Percentiles rank a stretch among this genome's conserved stretches.
Evolutionary conservation across 2,329 filamentous ascomycete species (phyloP).

Genomic region (Penicillium hesseltinei): DNA sequence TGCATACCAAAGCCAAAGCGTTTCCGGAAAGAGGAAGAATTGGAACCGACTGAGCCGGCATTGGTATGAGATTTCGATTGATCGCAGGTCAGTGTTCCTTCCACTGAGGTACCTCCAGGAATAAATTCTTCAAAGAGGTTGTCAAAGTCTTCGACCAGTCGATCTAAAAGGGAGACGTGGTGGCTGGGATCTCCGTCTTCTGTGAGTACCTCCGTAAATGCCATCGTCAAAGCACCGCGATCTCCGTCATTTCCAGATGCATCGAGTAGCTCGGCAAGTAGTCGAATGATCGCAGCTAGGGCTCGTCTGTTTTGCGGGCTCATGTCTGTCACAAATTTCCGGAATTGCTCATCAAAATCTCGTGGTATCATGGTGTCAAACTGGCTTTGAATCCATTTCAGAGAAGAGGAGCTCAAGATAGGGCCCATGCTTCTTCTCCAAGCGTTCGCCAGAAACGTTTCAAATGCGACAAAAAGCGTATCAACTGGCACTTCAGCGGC

Average conservation of each 20-base stretch:
- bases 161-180: constrained; percentile 84
- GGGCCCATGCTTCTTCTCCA: constrained; percentile 88
- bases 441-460: constrained; percentile 84
- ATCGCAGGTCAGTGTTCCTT: constrained; percentile 50
- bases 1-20: constrained; percentile 80
- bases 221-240: constrained; percentile 79
- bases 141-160: constrained; percentile 85
- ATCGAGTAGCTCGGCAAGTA: constrained; percentile 82
- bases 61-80: constrained; percentile 61
- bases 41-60: constrained; percentile 76
- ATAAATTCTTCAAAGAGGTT: constrained; percentile 72
- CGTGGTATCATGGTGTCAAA: constrained; percentile 44
- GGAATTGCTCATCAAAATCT: constrained; percentile 58
- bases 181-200: constrained; percentile 72
- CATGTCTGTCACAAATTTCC: constrained; percentile 52
- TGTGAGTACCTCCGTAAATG: constrained; percentile 84
- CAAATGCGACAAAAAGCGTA: constrained; percentile 85
- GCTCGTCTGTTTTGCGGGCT: constrained; percentile 66
- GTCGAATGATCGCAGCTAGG: constrained; percentile 77
- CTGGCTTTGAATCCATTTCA: constrained; percentile 68
- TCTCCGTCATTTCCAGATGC: constrained; percentile 90
- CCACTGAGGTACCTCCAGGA: constrained; percentile 46
- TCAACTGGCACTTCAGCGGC: constrained; percentile 75
- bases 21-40: constrained; percentile 78
- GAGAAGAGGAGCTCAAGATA: constrained; percentile 68